phyloP scores from a whole-genome alignment of 164 flowering plant species.

The Platanus orientalis region DNA sequence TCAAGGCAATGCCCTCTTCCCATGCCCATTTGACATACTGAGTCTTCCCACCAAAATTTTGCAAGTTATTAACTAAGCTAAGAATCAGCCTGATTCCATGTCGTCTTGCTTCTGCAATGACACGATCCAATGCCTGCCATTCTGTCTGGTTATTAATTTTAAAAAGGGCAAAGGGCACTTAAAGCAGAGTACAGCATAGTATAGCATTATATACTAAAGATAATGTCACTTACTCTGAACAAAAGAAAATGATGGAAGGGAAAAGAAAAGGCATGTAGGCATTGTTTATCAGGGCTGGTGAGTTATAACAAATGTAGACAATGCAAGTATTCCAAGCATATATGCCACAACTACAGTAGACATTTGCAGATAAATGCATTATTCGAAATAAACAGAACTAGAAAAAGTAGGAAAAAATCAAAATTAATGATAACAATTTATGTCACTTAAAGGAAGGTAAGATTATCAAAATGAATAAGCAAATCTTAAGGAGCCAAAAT shows the following conservation, averaged over 20 bases:
- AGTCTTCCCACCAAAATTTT: slow-evolving; percentile 92
- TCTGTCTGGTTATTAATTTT: neutral
- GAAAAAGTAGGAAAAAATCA: neutral
- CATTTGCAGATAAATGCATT: neutral
- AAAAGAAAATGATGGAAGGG: no score
- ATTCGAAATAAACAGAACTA: neutral
- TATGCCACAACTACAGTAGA: neutral
- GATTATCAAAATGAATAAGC: no score
- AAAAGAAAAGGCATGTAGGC: neutral
- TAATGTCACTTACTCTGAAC: no score
- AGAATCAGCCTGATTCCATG: slow-evolving; percentile 72
- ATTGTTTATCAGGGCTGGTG: neutral
- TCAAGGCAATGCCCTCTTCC: slow-evolving; percentile 84
- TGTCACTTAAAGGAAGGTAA: neutral
- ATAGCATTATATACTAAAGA: neutral
- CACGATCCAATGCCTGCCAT: slow-evolving; percentile 85
- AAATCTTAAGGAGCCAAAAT: neutral
- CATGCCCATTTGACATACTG: slow-evolving; percentile 98
- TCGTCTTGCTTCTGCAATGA: slow-evolving; percentile 77
- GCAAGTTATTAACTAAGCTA: slow-evolving; percentile 85
- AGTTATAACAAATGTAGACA: neutral
- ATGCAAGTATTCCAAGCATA: neutral
- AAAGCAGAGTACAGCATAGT: neutral
- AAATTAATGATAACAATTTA: neutral
- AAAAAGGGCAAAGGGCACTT: neutral